These are phyloP conservation scores for Solanum chilense DNA, from an alignment of 257 asterid genomes.

Conservation along the genomic window DNA sequence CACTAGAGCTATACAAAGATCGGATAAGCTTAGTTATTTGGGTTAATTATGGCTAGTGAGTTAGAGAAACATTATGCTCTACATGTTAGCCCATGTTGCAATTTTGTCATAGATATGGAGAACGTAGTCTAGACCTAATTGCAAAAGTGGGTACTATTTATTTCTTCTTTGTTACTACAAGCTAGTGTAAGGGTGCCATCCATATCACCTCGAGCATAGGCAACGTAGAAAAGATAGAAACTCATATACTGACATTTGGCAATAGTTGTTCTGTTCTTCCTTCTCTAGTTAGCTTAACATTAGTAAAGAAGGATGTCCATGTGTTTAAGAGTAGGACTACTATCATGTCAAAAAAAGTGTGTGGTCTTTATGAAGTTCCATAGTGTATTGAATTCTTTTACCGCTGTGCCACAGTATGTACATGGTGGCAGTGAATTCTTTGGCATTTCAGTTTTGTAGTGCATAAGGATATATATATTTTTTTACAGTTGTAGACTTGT, in stretches of 20 bases:
- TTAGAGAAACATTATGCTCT: not conserved
- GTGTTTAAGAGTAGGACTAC: not conserved
- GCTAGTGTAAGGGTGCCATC: not conserved
- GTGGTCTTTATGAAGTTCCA: not conserved
- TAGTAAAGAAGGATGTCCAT: not conserved
- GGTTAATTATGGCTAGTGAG: not conserved
- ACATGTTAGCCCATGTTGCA: not conserved
- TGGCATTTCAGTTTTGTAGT: not conserved
- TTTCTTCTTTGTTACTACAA: not conserved
- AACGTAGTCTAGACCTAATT: not conserved
- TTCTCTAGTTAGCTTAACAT: not conserved
- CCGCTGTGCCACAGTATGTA: not conserved
- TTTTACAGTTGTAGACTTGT: not conserved
- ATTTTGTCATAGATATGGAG: not conserved
- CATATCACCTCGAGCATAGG: not conserved
- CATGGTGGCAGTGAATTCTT: not conserved
- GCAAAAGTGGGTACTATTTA: not conserved
- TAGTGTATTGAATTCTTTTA: not conserved
- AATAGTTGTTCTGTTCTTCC: not conserved
- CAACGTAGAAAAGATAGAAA: not conserved
- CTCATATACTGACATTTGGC: not conserved
- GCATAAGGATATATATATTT: not conserved
- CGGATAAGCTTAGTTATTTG: not conserved
- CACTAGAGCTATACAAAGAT: not conserved
- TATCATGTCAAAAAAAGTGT: not conserved